Evolutionary conservation across 306 rosid genomes (phyloP), one percentile per base, ranked within the genome.

Genomic region (Ormosia semicastrata): DNA sequence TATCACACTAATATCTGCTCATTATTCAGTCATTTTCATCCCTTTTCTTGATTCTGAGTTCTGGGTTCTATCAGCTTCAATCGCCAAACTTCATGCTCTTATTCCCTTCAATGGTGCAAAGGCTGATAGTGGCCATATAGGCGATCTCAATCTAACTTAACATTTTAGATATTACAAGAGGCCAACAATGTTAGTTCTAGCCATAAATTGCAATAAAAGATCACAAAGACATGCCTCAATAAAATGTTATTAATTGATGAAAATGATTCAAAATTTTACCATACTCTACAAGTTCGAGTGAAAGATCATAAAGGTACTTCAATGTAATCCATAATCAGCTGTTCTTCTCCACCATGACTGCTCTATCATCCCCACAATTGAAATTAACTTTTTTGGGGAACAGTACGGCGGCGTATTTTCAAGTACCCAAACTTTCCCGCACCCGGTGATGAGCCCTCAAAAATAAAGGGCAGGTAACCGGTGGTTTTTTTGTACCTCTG

Each of bases 381-480:
- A 49, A 49, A 12, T 49, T 37, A 13, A 11, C 52, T 71, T 5
- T 30, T 57, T 8, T 41, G 73, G 3, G 44, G 30, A 34, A 82
- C 12, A 53, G 46, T 7, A 58, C 88, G 89, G 3, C 91, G 88
- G 67, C 88, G 87, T 80, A 95, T 58, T 88, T 83, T 93, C 49
- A 93, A 85, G 82, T 89, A 71, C 32, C 97, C 98, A 39, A 95
- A 93, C 84, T 85, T 93, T 33, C 92, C 95, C 1, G 98, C 96
- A 54, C 94, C 98, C 0, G 99, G 97, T 12, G 99, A 95, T 3
- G 98, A 95, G 63, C 99, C 98, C 85, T 95, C 98, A 66, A 95
- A 92, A 77, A 90, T 36, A 59, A 76, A 91, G 30, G 98, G 99
- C 85, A 89, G 52, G 40, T 91, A 93, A 15, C 96, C 98, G 0